phyloP scores from a whole-genome alignment of 139 green algal genomes.

The Picochlorum sp. region DNA sequence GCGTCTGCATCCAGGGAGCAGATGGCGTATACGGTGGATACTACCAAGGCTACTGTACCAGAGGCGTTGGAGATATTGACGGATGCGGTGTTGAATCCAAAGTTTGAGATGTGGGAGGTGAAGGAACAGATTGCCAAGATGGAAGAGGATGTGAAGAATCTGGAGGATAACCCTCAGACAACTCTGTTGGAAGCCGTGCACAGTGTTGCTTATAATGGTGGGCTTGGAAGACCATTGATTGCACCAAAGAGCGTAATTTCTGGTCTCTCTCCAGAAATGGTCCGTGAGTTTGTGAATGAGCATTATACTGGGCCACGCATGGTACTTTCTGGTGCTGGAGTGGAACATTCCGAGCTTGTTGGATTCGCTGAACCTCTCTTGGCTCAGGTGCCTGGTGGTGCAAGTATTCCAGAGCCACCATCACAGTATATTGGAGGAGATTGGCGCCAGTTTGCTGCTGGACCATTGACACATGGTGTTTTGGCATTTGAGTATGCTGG shows the following conservation, averaged over 20 bases:
- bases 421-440: constrained; percentile 27
- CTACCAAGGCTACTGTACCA: constrained; percentile 60
- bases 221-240: constrained; percentile 71
- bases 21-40: constrained; percentile 91
- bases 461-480: constrained; percentile 43
- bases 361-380: constrained; percentile 60
- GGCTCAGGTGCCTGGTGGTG: constrained; percentile 4
- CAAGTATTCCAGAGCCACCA: constrained; percentile 1
- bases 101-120: constrained; percentile 66
- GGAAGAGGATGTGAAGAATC: constrained; percentile 48
- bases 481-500: constrained; percentile 70
- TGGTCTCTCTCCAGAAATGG: constrained; percentile 33
- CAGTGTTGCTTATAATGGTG: constrained; percentile 63
- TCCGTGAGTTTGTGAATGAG: constrained; percentile 51
- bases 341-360: constrained; percentile 70
- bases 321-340: constrained; percentile 73
- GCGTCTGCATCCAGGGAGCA: constrained; percentile 71
- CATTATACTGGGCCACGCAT: constrained; percentile 70
- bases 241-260: constrained; percentile 31
- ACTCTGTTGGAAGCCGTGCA: constrained; percentile 64
- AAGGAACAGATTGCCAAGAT: constrained; percentile 50
- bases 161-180: constrained; percentile 55
- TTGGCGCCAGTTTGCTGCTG: constrained; percentile 24
- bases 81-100: constrained; percentile 83
- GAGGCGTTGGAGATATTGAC: constrained; percentile 82